These are phyloP conservation scores for Zizania latifolia DNA, from an alignment of 176 grass and related monocot species.

Conservation along the genomic window DNA sequence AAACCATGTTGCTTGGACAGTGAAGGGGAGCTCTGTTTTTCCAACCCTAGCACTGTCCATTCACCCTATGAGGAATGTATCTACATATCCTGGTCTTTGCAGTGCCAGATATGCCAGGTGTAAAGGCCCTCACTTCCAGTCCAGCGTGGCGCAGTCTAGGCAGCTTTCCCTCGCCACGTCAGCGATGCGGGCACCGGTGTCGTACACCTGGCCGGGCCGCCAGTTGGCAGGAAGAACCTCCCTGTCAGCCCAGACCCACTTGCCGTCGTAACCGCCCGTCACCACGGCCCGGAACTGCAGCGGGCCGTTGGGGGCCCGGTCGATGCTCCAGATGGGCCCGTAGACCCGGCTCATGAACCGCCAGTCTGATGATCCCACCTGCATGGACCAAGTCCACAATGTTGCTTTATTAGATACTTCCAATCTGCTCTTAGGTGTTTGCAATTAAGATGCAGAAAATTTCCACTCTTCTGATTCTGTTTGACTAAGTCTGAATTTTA, in stretches of 20 bases:
- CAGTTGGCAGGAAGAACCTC: slow-evolving; percentile 62
- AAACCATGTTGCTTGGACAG: neutral
- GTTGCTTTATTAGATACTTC: neutral
- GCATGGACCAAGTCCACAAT: slow-evolving; percentile 17
- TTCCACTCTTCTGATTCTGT: neutral
- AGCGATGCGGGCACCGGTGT: slow-evolving; percentile 47
- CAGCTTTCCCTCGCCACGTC: slow-evolving; percentile 53
- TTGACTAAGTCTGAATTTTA: slow-evolving; percentile 22
- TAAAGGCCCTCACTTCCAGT: slow-evolving; percentile 36
- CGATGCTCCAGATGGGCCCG: slow-evolving; percentile 55
- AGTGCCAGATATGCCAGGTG: neutral
- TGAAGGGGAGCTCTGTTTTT: neutral
- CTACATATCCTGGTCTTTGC: neutral
- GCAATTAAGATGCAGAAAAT: neutral
- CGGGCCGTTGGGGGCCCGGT: slow-evolving; percentile 37
- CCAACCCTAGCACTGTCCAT: neutral
- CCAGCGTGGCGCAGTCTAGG: slow-evolving; percentile 17
- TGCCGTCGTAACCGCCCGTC: slow-evolving; percentile 55
- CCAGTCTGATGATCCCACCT: slow-evolving; percentile 65
- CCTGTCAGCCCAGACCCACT: slow-evolving; percentile 66
- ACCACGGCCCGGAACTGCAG: slow-evolving; percentile 63
- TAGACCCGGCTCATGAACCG: slow-evolving; percentile 41
- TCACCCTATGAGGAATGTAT: neutral
- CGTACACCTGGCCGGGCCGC: slow-evolving; percentile 42
- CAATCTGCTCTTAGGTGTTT: neutral